These are phyloP conservation scores for Amylocarpus encephaloides DNA, from an alignment of 2,329 filamentous ascomycete genomes.

Conservation along the genomic window DNA sequence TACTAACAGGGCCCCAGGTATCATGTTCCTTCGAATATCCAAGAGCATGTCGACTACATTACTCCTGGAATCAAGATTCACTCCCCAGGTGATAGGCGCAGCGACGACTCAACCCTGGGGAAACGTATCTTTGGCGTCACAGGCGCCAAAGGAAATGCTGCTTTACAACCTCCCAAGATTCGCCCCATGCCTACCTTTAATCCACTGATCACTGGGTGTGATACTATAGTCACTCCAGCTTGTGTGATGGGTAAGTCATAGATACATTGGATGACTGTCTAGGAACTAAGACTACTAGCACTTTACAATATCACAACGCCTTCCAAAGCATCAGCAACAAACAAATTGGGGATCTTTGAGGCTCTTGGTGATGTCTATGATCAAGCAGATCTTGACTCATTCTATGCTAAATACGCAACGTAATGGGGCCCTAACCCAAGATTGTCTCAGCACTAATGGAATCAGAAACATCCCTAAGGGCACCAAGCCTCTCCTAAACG, in stretches of 20 bases:
- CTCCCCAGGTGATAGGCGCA: slow-evolving; percentile 38
- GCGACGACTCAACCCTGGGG: slow-evolving; percentile 4
- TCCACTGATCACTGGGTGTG: slow-evolving; percentile 21
- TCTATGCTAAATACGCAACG: slow-evolving; percentile 28
- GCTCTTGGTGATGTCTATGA: slow-evolving; percentile 47
- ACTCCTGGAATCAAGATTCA: slow-evolving; percentile 31
- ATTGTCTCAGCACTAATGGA: neutral
- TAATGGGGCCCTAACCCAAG: slow-evolving; percentile 34
- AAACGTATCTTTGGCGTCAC: slow-evolving; percentile 19
- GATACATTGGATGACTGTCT: slow-evolving; percentile 28
- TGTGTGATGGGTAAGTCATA: slow-evolving; percentile 37
- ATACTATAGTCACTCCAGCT: slow-evolving; percentile 33
- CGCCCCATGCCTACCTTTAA: slow-evolving; percentile 8
- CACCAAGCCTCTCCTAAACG: slow-evolving; percentile 35
- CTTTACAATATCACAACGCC: slow-evolving; percentile 30
- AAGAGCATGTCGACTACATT: slow-evolving; percentile 28
- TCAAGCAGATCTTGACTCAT: slow-evolving; percentile 40
- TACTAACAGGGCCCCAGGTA: slow-evolving; percentile 13
- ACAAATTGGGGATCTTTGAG: slow-evolving; percentile 45
- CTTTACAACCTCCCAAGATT: slow-evolving; percentile 1
- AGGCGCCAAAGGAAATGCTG: slow-evolving; percentile 4
- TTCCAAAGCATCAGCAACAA: slow-evolving; percentile 10
- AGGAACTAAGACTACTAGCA: slow-evolving; percentile 31
- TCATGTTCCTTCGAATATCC: slow-evolving; percentile 24
- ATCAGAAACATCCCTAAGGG: slow-evolving; percentile 32